phyloP scores from a whole-genome alignment of 2,329 filamentous ascomycete species.

The Fusarium redolens region DNA sequence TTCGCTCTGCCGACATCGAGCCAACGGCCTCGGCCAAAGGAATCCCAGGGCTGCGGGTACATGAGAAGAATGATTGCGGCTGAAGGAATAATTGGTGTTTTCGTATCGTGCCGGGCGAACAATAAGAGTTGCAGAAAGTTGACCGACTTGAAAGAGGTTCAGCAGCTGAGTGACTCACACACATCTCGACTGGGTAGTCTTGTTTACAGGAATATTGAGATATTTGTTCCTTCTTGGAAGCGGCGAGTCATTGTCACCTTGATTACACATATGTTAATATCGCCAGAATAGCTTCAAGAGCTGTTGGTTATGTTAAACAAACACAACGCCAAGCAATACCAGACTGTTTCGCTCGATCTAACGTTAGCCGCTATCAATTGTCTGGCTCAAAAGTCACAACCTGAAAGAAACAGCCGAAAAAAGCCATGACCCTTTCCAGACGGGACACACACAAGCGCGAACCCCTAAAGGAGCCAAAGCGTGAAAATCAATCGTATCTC shows the following conservation, averaged over 20 bases:
- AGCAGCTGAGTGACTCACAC: slow-evolving; percentile 13
- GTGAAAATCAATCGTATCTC: slow-evolving; percentile 43
- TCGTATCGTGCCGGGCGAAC: not conserved
- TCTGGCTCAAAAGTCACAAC: slow-evolving; percentile 5
- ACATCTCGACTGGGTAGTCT: not conserved
- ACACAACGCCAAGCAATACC: slow-evolving; percentile 15
- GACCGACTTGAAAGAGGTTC: slow-evolving; percentile 22
- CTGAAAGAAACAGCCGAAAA: slow-evolving; percentile 24
- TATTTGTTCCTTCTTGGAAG: not conserved
- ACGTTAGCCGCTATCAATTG: slow-evolving; percentile 16
- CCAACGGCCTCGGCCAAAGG: slow-evolving; percentile 18
- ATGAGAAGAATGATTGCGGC: slow-evolving; percentile 13
- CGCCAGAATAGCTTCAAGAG: not conserved
- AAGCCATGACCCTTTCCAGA: slow-evolving; percentile 31
- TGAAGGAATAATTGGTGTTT: slow-evolving; percentile 11
- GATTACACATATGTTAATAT: not conserved
- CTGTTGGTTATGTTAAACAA: slow-evolving; percentile 3
- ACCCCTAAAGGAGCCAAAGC: slow-evolving; percentile 34
- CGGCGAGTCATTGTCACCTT: slow-evolving; percentile 5
- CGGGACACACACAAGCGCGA: slow-evolving; percentile 30
- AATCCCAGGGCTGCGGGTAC: slow-evolving; percentile 12
- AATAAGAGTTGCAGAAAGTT: slow-evolving; percentile 30
- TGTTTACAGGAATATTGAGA: not conserved
- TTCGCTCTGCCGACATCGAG: slow-evolving; percentile 33
- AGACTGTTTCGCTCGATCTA: not conserved